phyloP scores from a whole-genome alignment of 2,329 filamentous ascomycete genomes.

The Stachybotrys echinatus region DNA sequence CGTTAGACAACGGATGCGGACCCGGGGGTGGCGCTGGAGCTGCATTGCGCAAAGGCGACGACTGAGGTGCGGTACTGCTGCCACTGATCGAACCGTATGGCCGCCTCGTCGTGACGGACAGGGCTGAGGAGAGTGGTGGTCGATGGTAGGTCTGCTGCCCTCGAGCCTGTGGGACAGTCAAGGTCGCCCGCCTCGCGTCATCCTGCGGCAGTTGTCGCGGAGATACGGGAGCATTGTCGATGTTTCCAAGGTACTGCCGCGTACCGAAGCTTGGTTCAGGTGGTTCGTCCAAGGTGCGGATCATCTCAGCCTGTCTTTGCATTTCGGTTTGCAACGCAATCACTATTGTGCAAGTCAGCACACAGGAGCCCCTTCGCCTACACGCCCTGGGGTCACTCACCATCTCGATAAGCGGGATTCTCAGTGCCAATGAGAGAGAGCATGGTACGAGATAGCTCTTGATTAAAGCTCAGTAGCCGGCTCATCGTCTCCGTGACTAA shows the following conservation, averaged over 20 bases:
- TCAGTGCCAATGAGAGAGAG: conserved; percentile 71
- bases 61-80: conserved; percentile 55
- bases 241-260: conserved; percentile 60
- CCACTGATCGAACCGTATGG: conserved; percentile 86
- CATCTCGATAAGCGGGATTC: conserved; percentile 72
- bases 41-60: conserved; percentile 69
- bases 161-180: conserved; percentile 56
- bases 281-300: conserved; percentile 55
- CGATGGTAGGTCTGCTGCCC: conserved; percentile 61
- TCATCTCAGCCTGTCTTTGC: conserved; percentile 53
- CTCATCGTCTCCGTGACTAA: conserved; percentile 74
- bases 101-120: conserved; percentile 69
- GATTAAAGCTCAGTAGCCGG: conserved; percentile 69
- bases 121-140: conserved; percentile 73
- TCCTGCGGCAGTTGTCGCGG: conserved; percentile 84
- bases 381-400: conserved; percentile 45
- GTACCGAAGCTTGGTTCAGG: conserved; percentile 65
- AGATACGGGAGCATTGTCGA: conserved; percentile 77
- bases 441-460: conserved; percentile 74
- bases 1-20: conserved; percentile 59
- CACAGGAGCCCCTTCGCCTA: background rate
- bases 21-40: conserved; percentile 57
- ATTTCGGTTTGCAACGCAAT: conserved; percentile 53
- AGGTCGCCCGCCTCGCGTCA: conserved; percentile 71
- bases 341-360: conserved; percentile 33